These are phyloP conservation scores for Bretschneidera sinensis DNA, from an alignment of 345 rosid species.

Conservation along the genomic window DNA sequence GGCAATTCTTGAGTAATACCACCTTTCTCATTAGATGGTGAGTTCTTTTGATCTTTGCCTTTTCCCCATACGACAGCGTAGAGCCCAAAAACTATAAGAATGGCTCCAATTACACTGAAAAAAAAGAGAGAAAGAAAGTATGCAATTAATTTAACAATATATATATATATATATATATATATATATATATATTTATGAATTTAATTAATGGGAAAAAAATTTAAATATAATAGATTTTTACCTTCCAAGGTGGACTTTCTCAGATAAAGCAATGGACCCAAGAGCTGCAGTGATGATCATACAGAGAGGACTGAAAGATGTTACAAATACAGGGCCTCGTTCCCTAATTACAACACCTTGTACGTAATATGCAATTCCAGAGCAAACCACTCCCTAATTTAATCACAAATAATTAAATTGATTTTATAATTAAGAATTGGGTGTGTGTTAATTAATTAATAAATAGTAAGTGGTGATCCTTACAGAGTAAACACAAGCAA, in stretches of 20 bases:
- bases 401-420: background rate
- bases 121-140: too few relatives aligned
- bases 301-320: conserved; percentile 80
- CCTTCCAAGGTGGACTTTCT: conserved; percentile 79
- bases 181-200: background rate
- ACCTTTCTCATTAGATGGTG: conserved; percentile 24
- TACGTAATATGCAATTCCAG: conserved; percentile 77
- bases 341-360: conserved; percentile 66
- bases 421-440: background rate
- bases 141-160: background rate
- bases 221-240: conserved; percentile 17
- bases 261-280: conserved; percentile 60
- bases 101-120: conserved; percentile 71
- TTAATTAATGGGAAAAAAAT: background rate
- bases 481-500: conserved; percentile 80
- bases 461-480: conserved; percentile 12
- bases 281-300: conserved; percentile 81
- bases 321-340: conserved; percentile 77
- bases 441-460: background rate
- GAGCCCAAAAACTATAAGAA: conserved; percentile 67
- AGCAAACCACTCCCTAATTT: conserved; percentile 82
- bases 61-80: conserved; percentile 93
- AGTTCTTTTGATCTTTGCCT: conserved; percentile 46
- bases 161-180: too few relatives aligned
- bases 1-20: conserved; percentile 46